Base-by-base conservation (phyloP, 805 yeast species). In the Kluyveromyces dobzhanskii region DNA sequence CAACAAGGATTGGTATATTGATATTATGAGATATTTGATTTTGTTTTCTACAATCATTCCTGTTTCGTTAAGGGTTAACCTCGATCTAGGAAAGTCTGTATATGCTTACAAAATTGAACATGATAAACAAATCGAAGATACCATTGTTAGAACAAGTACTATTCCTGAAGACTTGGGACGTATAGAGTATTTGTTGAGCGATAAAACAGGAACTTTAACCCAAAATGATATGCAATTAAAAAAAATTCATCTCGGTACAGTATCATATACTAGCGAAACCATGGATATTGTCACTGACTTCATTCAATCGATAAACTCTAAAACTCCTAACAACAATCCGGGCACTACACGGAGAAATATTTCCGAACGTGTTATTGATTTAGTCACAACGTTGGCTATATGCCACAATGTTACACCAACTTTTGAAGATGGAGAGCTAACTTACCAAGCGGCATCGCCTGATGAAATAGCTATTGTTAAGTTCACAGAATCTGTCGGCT, bases 321-420 rank as follows among this genome's bases (percentile, higher is more conserved):
- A n/a, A 7, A 45, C 17, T 13, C 32, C 45, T 6, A 43, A 42
- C 9, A 27, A 41, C 8, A 41, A 47, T 7, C 44, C 53, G 3
- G 44, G 42, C 11, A 46, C 58, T 8, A 48, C 57, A 3, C 75
- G 79, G 60, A 79, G 80, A 59, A 95, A 86, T 51, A 69, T 85
- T 50, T 78, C 85, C 16, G 58, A 71, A 13, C 70, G 85, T 47
- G 94, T 88, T 5, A 72, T 88, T 50, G 96, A 87, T 53, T 66
- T 92, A 45, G 76, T 87, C 1, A 61, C 77, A 0, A 84, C 96
- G 1, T 67, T 92, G 37, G 95, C 97, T 0, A 66, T 90, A n/a
- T 92, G 99, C 59, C 99, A 92, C 60, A 87, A 87, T 49, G 99
- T 92, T 21, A 94, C 98, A 0, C 99, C 99, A 1, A 78, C 94